Conservation (phyloP, 2,329 filamentous ascomycete species). For the Orbilia oligospora region DNA sequence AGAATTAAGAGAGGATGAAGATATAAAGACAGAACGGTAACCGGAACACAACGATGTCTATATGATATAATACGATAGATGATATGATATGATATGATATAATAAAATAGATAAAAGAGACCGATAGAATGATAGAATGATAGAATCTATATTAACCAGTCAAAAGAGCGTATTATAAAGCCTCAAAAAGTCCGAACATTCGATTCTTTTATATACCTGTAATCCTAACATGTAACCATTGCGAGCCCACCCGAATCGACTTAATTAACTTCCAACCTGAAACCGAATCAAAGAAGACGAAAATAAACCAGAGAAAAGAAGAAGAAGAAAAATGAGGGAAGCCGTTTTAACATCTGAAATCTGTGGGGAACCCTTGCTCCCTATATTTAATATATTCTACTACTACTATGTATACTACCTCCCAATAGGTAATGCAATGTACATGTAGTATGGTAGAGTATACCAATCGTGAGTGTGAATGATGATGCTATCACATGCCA, state of each 20-base stretch:
- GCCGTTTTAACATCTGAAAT: constrained; percentile 24
- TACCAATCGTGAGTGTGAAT: not conserved
- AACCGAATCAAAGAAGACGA: constrained; percentile 1
- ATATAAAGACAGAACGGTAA: not conserved
- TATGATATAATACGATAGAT: not conserved
- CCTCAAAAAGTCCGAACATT: not conserved
- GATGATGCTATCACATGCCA: constrained; percentile 53
- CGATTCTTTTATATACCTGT: too few relatives aligned
- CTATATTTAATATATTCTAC: constrained; percentile 11
- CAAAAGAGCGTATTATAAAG: constrained; percentile 4
- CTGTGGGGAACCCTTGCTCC: constrained; percentile 47
- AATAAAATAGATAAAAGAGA: too few relatives aligned
- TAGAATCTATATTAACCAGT: not conserved
- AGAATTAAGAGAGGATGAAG: not conserved
- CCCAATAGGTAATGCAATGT: too few relatives aligned
- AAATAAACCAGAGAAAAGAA: not conserved
- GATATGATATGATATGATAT: too few relatives aligned
- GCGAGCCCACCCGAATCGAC: too few relatives aligned
- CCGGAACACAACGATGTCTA: not conserved
- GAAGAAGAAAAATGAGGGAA: not conserved
- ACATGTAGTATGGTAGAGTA: too few relatives aligned
- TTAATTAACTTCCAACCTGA: not conserved
- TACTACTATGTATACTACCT: too few relatives aligned
- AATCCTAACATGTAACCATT: too few relatives aligned
- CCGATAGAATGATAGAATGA: not conserved